Percentiles rank a stretch among this genome's conserved stretches.
phyloP scores from a whole-genome alignment of 1,284 basidiomycete genomes.

The Quambalaria eucalypti region DNA sequence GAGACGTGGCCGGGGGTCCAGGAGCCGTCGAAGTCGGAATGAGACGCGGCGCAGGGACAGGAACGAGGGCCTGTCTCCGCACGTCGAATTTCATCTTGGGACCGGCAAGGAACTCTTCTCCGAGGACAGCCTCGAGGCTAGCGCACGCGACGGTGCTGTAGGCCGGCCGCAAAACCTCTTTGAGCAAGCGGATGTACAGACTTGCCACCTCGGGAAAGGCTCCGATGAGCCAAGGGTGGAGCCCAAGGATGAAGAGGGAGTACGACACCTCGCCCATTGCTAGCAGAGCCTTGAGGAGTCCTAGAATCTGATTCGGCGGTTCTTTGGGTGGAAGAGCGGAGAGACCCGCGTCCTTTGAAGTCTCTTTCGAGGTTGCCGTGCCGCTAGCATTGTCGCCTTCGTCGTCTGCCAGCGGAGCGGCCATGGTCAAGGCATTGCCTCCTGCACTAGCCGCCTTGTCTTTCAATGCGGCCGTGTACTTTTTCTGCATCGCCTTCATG shows the following conservation, averaged over 20 bases:
- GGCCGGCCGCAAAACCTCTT: conserved; percentile 33
- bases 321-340: conserved; percentile 53
- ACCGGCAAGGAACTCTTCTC: conserved; percentile 39
- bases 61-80: conserved; percentile 11
- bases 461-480: conserved; percentile 62
- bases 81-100: conserved; percentile 32
- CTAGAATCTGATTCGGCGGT: conserved; percentile 68
- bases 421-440: conserved; percentile 70
- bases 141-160: conserved; percentile 25
- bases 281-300: conserved; percentile 70
- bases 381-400: conserved; percentile 1
- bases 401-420: conserved; percentile 68
- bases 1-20: conserved; percentile 23
- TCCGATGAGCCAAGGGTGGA: conserved; percentile 76
- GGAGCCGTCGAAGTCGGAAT: conserved; percentile 27
- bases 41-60: conserved; percentile 11
- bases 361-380: not conserved
- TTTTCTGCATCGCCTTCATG: conserved; percentile 53
- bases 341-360: conserved; percentile 45
- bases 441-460: conserved; percentile 56
- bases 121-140: conserved; percentile 52
- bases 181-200: conserved; percentile 50
- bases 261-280: conserved; percentile 72
- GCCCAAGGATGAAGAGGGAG: conserved; percentile 67
- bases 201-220: conserved; percentile 72